Conservation (phyloP, 2,329 filamentous ascomycete species). For the Diaporthe velutina region DNA sequence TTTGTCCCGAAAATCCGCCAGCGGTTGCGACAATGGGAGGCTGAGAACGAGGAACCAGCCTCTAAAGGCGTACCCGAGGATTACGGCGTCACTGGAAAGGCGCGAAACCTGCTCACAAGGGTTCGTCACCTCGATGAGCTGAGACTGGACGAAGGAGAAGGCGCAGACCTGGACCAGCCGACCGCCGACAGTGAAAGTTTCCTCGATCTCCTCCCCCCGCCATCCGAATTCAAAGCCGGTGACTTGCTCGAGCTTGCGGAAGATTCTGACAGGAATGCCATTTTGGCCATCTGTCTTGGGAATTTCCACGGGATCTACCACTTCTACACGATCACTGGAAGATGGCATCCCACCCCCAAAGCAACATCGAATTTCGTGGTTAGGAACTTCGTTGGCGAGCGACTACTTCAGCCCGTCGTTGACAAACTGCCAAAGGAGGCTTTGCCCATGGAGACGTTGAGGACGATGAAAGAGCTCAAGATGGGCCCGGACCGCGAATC, state of each 20-base stretch:
- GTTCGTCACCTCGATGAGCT: slow-evolving; percentile 47
- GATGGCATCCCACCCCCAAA: slow-evolving; percentile 60
- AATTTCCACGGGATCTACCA: slow-evolving; percentile 64
- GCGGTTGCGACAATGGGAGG: slow-evolving; percentile 57
- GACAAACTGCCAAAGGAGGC: slow-evolving; percentile 51
- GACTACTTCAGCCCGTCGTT: slow-evolving; percentile 58
- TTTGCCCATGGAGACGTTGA: slow-evolving; percentile 48
- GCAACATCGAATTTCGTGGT: slow-evolving; percentile 64
- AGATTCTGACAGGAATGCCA: slow-evolving; percentile 52
- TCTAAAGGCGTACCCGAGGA: slow-evolving; percentile 47
- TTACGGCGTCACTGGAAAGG: slow-evolving; percentile 43
- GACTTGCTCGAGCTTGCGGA: slow-evolving; percentile 63
- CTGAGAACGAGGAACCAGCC: slow-evolving; percentile 48
- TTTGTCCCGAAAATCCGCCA: slow-evolving; percentile 51
- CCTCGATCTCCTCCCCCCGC: slow-evolving; percentile 49
- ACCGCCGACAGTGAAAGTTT: slow-evolving; percentile 54
- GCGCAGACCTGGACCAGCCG: slow-evolving; percentile 42
- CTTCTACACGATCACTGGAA: slow-evolving; percentile 66
- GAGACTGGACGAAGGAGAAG: slow-evolving; percentile 42
- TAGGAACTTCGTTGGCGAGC: slow-evolving; percentile 56
- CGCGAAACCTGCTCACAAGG: slow-evolving; percentile 53
- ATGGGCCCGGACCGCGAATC: slow-evolving; percentile 57
- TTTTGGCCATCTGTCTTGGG: slow-evolving; percentile 67
- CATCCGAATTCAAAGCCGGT: slow-evolving; percentile 53
- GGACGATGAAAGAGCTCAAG: slow-evolving; percentile 54